A percentile compares a stretch with the other conserved stretches of the same genome.
These are phyloP conservation scores for Backusella macrospora DNA, from an alignment of 192 early-diverging fungal species.

Conservation along the genomic window DNA sequence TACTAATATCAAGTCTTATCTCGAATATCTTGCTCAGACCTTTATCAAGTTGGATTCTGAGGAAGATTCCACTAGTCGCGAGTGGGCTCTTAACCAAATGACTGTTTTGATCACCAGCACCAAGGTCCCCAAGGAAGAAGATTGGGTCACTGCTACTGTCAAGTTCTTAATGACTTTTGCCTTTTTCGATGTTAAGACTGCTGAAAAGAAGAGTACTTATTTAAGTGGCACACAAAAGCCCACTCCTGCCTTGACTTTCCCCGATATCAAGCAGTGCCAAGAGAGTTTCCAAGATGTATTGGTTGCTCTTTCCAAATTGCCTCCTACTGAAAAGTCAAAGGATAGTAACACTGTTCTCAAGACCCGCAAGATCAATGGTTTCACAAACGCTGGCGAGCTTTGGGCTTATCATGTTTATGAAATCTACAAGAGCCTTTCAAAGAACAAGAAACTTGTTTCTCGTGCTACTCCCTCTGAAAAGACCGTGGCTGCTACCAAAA, in stretches of 20 bases:
- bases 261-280: conserved; percentile 63
- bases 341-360: conserved; percentile 29
- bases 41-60: conserved; percentile 60
- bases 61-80: conserved; percentile 52
- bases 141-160: conserved; percentile 68
- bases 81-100: conserved; percentile 87
- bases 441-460: conserved; percentile 41
- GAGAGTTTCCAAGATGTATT: conserved; percentile 65
- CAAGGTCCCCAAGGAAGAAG: conserved; percentile 77
- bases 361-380: conserved; percentile 52
- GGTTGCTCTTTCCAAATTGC: conserved; percentile 67
- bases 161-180: conserved; percentile 73
- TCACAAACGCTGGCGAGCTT: conserved; percentile 59
- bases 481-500: conserved; percentile 43
- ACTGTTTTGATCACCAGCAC: conserved; percentile 68
- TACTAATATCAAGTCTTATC: conserved; percentile 68
- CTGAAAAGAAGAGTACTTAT: conserved; percentile 46
- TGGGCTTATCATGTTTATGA: conserved; percentile 61
- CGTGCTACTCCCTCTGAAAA: conserved; percentile 44
- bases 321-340: conserved; percentile 41
- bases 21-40: conserved; percentile 70
- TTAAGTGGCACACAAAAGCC: conserved; percentile 30
- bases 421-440: conserved; percentile 49
- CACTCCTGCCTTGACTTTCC: conserved; percentile 57
- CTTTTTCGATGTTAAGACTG: conserved; percentile 66